Conservation (phyloP, 2,329 filamentous ascomycete species). For the Bimuria novae-zelandiae region DNA sequence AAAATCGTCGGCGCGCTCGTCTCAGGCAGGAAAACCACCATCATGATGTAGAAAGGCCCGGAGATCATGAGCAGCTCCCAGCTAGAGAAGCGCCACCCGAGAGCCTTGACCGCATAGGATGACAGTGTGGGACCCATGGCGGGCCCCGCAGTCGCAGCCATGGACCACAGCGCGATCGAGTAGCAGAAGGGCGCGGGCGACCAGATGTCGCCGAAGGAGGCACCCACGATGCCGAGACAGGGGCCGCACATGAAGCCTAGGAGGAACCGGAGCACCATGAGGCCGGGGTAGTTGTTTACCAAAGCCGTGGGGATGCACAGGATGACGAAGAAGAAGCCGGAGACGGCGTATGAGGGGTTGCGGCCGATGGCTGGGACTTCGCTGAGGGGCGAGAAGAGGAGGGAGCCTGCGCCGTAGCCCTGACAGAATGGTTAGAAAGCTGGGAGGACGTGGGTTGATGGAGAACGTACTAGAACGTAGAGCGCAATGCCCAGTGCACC, state of each 20-base stretch:
- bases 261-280: conserved; percentile 58
- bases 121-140: conserved; percentile 67
- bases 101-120: conserved; percentile 71
- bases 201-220: conserved; percentile 44
- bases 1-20: conserved; percentile 72
- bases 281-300: conserved; percentile 63
- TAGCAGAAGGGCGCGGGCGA: conserved; percentile 47
- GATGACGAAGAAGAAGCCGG: conserved; percentile 70
- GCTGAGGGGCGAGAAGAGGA: conserved; percentile 68
- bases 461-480: conserved; percentile 56
- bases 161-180: conserved; percentile 48
- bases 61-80: conserved; percentile 82
- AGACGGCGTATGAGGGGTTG: conserved; percentile 69
- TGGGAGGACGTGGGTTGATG: not conserved
- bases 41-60: conserved; percentile 71
- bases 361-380: conserved; percentile 70
- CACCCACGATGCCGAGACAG: conserved; percentile 42
- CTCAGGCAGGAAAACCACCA: conserved; percentile 82
- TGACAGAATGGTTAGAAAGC: not conserved
- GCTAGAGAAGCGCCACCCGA: conserved; percentile 81
- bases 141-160: conserved; percentile 60
- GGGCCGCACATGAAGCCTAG: conserved; percentile 43
- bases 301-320: conserved; percentile 67
- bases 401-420: conserved; percentile 63
- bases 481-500: conserved; percentile 63